Percentiles rank a stretch among this genome's conserved stretches.
Conservation (phyloP, 2,329 filamentous ascomycete genomes). For the Capronia epimyces region DNA sequence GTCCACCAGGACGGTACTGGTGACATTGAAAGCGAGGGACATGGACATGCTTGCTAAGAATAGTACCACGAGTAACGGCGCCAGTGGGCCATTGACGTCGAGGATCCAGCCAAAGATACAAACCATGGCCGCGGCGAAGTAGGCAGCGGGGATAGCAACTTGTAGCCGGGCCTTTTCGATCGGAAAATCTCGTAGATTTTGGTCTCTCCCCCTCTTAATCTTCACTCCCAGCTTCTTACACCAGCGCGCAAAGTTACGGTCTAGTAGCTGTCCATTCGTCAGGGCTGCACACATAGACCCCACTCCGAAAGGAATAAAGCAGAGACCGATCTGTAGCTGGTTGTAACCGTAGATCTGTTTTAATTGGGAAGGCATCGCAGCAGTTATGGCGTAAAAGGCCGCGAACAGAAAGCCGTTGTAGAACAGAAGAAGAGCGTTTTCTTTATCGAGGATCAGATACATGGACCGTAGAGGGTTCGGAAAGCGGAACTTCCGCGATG, state of each 20-base stretch:
- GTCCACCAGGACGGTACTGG: constrained; percentile 48
- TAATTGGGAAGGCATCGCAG: constrained; percentile 45
- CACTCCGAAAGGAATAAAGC: constrained; percentile 32
- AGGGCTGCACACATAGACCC: constrained; percentile 30
- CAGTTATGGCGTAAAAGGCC: constrained; percentile 45
- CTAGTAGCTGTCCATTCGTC: constrained; percentile 50
- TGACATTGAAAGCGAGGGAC: constrained; percentile 40
- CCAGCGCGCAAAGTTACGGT: constrained; percentile 67
- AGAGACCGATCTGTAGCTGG: constrained; percentile 44
- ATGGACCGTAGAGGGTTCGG: constrained; percentile 43
- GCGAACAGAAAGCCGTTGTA: constrained; percentile 43
- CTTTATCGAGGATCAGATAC: constrained; percentile 35
- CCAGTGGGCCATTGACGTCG: constrained; percentile 32
- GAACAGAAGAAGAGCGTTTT: constrained; percentile 36
- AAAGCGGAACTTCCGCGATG: constrained; percentile 25
- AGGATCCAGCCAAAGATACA: constrained; percentile 39
- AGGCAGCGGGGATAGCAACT: constrained; percentile 34
- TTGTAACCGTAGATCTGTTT: constrained; percentile 44
- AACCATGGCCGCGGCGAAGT: constrained; percentile 28
- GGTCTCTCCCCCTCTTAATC: constrained; percentile 54
- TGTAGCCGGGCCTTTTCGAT: constrained; percentile 41
- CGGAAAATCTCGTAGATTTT: constrained; percentile 49
- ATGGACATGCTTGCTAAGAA: constrained; percentile 38
- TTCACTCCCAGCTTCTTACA: constrained; percentile 57
- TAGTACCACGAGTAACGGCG: constrained; percentile 33